Percentiles rank a stretch among this genome's conserved stretches.
Evolutionary conservation across 352 stramenopile species (phyloP).

Genomic region (Elongisporangium prolatum): DNA sequence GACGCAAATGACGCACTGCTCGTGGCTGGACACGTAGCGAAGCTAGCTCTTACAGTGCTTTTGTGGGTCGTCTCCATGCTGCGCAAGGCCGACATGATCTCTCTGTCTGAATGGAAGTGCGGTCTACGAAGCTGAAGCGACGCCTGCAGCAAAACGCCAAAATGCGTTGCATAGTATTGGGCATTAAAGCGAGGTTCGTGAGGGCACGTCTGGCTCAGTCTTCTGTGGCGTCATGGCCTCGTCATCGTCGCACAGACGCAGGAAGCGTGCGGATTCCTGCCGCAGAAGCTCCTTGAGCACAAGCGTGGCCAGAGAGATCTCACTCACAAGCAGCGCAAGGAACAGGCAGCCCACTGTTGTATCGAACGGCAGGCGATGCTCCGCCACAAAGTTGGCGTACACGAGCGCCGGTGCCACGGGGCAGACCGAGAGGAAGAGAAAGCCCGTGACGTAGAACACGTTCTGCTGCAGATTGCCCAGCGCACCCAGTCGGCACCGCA

Average conservation of each 20-base stretch:
- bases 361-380: conserved; percentile 52
- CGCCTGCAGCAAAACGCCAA: not conserved
- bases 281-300: conserved; percentile 49
- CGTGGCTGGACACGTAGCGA: not conserved
- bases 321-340: conserved; percentile 30
- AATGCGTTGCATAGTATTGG: not conserved
- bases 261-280: conserved; percentile 53
- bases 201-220: not conserved
- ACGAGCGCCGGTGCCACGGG: conserved; percentile 47
- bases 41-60: conserved; percentile 44
- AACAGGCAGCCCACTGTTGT: conserved; percentile 25
- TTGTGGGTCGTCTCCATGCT: conserved; percentile 92
- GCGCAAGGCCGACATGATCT: conserved; percentile 68
- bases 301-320: conserved; percentile 29
- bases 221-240: conserved; percentile 7
- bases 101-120: not conserved
- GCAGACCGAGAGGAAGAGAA: conserved; percentile 64
- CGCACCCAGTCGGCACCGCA: conserved; percentile 55
- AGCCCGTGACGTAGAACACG: conserved; percentile 62
- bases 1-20: not conserved
- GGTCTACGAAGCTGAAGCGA: conserved; percentile 1
- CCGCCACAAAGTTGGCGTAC: conserved; percentile 47
- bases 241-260: conserved; percentile 37
- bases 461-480: conserved; percentile 48
- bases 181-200: not conserved